phyloP scores from a whole-genome alignment of 2,329 filamentous ascomycete genomes.

The Hypoxylon sp. region DNA sequence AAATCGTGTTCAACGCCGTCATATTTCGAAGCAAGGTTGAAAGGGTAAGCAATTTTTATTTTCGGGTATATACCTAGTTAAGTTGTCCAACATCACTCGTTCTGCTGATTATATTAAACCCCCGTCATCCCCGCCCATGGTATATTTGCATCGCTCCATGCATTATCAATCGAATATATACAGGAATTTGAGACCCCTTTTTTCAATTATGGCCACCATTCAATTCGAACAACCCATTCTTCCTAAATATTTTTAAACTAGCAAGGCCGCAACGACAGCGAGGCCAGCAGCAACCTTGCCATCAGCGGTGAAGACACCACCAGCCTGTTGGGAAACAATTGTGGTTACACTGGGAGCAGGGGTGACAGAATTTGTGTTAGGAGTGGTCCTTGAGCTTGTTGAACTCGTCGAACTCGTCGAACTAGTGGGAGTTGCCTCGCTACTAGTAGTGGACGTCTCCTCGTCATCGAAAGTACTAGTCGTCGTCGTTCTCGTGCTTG shows the following conservation, averaged over 20 bases:
- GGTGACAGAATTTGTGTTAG: conserved; percentile 19
- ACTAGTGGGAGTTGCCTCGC: conserved; percentile 11
- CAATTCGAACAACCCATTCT: not conserved
- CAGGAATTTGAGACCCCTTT: conserved; percentile 18
- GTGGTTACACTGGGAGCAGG: conserved; percentile 37
- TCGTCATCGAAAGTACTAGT: conserved; percentile 21
- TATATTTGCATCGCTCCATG: conserved; percentile 14
- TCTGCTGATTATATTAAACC: not conserved
- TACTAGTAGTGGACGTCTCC: conserved; percentile 22
- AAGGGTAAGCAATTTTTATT: conserved; percentile 20
- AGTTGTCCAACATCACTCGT: conserved; percentile 6
- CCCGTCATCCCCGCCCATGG: conserved; percentile 5
- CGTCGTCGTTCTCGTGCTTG: conserved; percentile 29
- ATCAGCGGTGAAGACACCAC: conserved; percentile 39
- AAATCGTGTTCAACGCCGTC: not conserved
- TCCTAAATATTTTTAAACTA: conserved; percentile 26
- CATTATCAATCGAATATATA: conserved; percentile 22
- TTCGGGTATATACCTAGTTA: conserved; percentile 31
- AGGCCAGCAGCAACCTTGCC: conserved; percentile 43
- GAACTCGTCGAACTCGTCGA: conserved; percentile 14
- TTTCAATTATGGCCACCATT: not conserved
- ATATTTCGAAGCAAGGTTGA: not conserved
- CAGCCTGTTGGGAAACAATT: conserved; percentile 32
- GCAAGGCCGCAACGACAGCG: conserved; percentile 42
- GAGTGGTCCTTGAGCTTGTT: conserved; percentile 11